phyloP scores from a whole-genome alignment of 2,329 filamentous ascomycete species.

The Diaporthe aspalathi region DNA sequence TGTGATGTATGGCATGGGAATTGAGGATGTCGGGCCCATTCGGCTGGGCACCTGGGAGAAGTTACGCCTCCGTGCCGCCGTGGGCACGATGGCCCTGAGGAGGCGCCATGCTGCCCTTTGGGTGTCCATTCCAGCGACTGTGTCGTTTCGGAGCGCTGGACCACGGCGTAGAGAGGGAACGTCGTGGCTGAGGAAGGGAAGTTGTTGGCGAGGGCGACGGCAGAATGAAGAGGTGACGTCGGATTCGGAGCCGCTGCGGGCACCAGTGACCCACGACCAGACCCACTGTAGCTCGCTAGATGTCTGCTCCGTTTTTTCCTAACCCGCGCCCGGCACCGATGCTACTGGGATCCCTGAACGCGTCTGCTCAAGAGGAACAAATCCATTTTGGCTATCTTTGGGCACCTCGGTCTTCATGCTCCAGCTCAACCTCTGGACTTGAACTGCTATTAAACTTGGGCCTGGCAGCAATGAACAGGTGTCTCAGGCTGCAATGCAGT shows the following conservation, averaged over 20 bases:
- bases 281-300: neutral
- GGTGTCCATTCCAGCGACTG: constrained; percentile 49
- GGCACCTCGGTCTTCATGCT: too few species aligned
- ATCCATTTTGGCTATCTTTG: neutral
- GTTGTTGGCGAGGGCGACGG: neutral
- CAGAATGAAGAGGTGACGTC: constrained; percentile 34
- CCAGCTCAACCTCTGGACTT: neutral
- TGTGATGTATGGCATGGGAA: constrained; percentile 71
- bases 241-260: constrained; percentile 29
- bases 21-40: constrained; percentile 49
- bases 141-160: neutral
- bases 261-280: too few species aligned
- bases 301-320: neutral
- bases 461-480: constrained; percentile 19
- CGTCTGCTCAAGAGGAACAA: neutral
- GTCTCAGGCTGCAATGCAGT: constrained; percentile 18
- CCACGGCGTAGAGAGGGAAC: constrained; percentile 14
- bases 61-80: constrained; percentile 49
- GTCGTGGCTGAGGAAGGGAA: neutral
- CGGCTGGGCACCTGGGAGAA: constrained; percentile 57
- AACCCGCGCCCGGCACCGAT: constrained; percentile 3
- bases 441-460: neutral
- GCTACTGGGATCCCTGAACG: neutral
- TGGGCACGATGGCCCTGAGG: constrained; percentile 49
- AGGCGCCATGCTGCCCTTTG: constrained; percentile 50